Evolutionary conservation across 2,329 filamentous ascomycete genomes (phyloP), one percentile per base, ranked within the genome.

Genomic region (Fusarium xylarioides): DNA sequence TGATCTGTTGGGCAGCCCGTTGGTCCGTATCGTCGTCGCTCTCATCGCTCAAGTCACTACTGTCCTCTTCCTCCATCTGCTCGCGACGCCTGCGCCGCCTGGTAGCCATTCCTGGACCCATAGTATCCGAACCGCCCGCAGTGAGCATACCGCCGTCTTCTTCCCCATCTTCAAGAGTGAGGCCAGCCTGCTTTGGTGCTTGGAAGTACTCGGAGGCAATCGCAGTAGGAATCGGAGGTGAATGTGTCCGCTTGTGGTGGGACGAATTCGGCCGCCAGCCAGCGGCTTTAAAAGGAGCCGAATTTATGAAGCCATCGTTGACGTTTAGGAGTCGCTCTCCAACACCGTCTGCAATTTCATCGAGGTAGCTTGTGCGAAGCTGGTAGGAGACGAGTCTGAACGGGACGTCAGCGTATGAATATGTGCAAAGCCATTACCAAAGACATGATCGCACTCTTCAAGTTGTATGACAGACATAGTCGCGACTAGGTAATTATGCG

Each of bases 141-240:
- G 91, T 91, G 68, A 94, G 87, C 86, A 94, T 90, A 21, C 91
- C 91, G 23, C 91, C 91, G 52, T 93, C 92, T 46, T 94, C 92
- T 50, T 89, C 90, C 35, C 92, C 91, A 82, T 92, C 90, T 73
- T 92, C 91, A 32, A 93, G 87, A 16, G 89, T 90, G 42, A 92
- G 81, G 3, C 89, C 90, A 28, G 87, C 85, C 44, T 88, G 87
- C 16, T 90, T 89, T 16, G 91, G 90, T 2, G 92, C 86, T 57
- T 94, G 92, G 79, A 96, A 96, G 83, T 96, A 96, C 79, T 96
- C 93, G 52, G 92, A 93, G 35, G 92, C 91, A 69, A 95, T 89
- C 19, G 92, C 93, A 8, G 93, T 95, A 15, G 93, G 93, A 63
- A 97, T 97, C 3, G 93, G 93, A 26, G 93, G 94, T 6, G 93